A percentile compares a stretch with the other conserved stretches of the same genome.
phyloP scores from a whole-genome alignment of 2,329 filamentous ascomycete genomes.

The Pestalotiopsis sp. region DNA sequence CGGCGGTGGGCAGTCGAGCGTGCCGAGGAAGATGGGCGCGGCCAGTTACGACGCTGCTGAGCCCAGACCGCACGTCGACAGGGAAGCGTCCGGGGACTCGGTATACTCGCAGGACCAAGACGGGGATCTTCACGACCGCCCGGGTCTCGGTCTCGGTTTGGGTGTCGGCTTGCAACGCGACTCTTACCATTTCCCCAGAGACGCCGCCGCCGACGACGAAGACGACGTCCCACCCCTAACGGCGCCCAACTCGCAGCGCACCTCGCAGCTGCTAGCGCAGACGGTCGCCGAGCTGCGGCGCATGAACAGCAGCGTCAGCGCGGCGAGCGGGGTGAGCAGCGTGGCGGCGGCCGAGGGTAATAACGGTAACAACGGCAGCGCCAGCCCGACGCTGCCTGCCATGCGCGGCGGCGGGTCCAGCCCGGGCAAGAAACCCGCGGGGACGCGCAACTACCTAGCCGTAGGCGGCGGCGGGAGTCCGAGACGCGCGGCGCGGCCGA shows the following conservation, averaged over 20 bases:
- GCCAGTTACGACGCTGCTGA: background rate
- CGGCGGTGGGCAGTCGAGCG: background rate
- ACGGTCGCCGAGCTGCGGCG: constrained; percentile 56
- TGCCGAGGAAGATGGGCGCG: background rate
- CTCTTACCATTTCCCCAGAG: background rate
- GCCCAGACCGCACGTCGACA: background rate
- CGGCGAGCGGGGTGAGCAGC: constrained; percentile 45
- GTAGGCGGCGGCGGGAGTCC: constrained; percentile 33
- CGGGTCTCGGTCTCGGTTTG: background rate
- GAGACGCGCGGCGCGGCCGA: background rate
- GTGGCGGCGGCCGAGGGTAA: constrained; percentile 35
- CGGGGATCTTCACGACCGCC: background rate
- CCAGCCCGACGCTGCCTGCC: constrained; percentile 42
- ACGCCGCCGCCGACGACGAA: background rate
- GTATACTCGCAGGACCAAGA: constrained; percentile 12
- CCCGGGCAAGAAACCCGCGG: constrained; percentile 35
- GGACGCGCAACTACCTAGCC: constrained; percentile 50
- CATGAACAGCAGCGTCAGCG: constrained; percentile 51
- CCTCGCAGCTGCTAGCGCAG: constrained; percentile 34
- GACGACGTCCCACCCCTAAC: background rate
- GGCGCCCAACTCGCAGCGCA: constrained; percentile 12
- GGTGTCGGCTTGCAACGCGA: background rate
- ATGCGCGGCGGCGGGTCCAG: constrained; percentile 42
- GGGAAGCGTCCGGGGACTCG: background rate
- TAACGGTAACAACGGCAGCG: constrained; percentile 12